phyloP scores from a whole-genome alignment of 2,329 filamentous ascomycete species.

The Diaporthe aspalathi region DNA sequence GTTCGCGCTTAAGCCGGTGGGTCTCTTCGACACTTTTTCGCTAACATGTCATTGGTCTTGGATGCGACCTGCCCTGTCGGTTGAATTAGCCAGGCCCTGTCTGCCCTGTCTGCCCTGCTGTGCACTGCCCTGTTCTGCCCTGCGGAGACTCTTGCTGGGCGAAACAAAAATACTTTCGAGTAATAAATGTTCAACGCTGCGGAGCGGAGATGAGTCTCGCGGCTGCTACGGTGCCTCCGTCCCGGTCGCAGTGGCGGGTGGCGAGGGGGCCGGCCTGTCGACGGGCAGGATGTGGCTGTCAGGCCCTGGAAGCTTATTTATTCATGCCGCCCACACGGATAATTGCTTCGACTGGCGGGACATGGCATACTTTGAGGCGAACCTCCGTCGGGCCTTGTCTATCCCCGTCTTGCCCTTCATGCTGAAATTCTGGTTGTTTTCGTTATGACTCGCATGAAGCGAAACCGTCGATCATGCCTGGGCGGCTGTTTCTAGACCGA shows the following conservation, averaged over 20 bases:
- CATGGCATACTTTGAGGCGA: background rate
- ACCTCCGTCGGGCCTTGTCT: background rate
- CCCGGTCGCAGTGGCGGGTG: background rate
- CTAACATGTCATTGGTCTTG: constrained; percentile 28
- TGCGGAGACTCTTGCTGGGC: background rate
- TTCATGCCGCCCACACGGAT: constrained; percentile 12
- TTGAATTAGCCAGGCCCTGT: background rate
- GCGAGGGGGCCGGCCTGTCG: background rate
- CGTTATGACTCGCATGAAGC: constrained; percentile 6
- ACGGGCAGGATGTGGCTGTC: background rate
- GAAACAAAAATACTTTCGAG: constrained; percentile 11
- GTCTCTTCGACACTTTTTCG: constrained; percentile 22
- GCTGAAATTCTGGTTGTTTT: background rate
- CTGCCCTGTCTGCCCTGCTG: background rate
- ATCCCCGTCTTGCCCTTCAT: background rate
- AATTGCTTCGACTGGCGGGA: background rate
- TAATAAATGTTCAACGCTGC: background rate
- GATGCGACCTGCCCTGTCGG: constrained; percentile 13
- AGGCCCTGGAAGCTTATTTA: constrained; percentile 9
- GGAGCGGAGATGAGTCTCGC: constrained; percentile 2
- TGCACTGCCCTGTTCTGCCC: background rate
- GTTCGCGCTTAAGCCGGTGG: constrained; percentile 20
- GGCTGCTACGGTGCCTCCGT: constrained; percentile 8
- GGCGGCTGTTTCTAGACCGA: background rate
- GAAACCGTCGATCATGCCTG: constrained; percentile 19